Conservation (phyloP, 108 stramenopile genomes). For the Parietichytrium sp. region DNA sequence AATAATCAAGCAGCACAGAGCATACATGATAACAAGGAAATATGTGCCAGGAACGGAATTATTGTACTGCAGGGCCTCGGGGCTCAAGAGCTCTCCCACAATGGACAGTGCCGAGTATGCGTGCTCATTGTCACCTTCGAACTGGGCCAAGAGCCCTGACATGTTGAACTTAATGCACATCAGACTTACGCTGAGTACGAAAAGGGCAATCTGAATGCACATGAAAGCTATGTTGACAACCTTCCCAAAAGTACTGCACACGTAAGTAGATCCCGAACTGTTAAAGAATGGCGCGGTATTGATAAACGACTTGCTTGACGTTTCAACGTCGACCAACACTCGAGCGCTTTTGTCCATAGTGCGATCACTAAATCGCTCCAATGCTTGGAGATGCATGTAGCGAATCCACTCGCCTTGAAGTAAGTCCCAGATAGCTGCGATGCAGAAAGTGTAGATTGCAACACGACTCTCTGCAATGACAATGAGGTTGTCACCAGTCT, state of each 20-base stretch:
- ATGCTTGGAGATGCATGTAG: not conserved
- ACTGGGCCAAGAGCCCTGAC: not conserved
- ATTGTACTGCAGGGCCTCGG: not conserved
- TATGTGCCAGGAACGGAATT: no score
- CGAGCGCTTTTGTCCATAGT: not conserved
- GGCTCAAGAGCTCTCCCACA: not conserved
- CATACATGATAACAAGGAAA: not conserved
- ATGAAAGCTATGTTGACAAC: not conserved
- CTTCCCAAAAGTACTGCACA: not conserved
- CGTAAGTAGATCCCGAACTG: no score
- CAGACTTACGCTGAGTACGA: not conserved
- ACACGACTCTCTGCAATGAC: not conserved
- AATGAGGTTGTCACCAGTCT: not conserved
- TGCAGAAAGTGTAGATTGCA: constrained; percentile 9
- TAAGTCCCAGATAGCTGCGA: constrained; percentile 18
- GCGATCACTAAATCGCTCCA: not conserved
- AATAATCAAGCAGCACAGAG: not conserved
- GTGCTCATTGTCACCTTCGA: not conserved
- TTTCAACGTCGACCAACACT: no score
- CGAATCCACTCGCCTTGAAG: constrained; percentile 33
- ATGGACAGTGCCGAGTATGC: not conserved
- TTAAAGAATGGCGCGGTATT: not conserved
- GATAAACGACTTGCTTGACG: not conserved
- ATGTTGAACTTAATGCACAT: not conserved
- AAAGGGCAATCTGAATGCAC: not conserved